Percentiles rank a stretch among this genome's conserved stretches.
phyloP scores from a whole-genome alignment of 148 eudicot genomes.

The Heliamphora exappendiculata region DNA sequence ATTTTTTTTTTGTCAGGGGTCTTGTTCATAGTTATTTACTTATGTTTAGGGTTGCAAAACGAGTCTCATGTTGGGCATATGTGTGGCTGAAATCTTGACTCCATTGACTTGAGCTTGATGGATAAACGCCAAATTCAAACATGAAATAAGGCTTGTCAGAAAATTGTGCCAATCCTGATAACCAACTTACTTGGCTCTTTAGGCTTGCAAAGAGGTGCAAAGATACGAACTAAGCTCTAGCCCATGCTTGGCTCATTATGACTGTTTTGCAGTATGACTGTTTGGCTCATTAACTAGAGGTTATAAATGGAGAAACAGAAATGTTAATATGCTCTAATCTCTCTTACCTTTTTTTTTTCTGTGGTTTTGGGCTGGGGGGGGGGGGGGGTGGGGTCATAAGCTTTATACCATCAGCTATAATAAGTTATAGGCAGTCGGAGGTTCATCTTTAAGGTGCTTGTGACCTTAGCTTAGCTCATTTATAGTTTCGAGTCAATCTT shows the following conservation, averaged over 20 bases:
- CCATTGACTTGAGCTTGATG: background rate
- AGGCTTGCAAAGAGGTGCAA: conserved; percentile 3
- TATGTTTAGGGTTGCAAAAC: background rate
- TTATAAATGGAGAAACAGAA: too few relatives aligned
- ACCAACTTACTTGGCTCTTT: background rate
- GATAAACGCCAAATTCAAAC: background rate
- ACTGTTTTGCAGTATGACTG: too few relatives aligned
- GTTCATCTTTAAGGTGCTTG: background rate
- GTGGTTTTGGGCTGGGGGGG: background rate
- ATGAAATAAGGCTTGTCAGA: background rate
- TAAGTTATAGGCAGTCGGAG: background rate
- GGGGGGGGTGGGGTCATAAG: background rate
- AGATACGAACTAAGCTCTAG: background rate
- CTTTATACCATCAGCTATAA: background rate
- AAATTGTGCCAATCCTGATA: background rate
- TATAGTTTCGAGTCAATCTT: background rate
- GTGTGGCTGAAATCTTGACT: background rate
- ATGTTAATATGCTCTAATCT: background rate
- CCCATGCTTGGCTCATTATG: background rate
- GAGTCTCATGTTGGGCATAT: background rate
- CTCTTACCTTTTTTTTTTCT: background rate
- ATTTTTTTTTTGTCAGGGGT: background rate
- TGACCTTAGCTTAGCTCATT: background rate
- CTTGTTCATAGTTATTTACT: background rate
- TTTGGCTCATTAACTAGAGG: too few relatives aligned